These are phyloP conservation scores for Ceratobasidium theobromae DNA, from an alignment of 1,284 basidiomycete species.

Conservation along the genomic window DNA sequence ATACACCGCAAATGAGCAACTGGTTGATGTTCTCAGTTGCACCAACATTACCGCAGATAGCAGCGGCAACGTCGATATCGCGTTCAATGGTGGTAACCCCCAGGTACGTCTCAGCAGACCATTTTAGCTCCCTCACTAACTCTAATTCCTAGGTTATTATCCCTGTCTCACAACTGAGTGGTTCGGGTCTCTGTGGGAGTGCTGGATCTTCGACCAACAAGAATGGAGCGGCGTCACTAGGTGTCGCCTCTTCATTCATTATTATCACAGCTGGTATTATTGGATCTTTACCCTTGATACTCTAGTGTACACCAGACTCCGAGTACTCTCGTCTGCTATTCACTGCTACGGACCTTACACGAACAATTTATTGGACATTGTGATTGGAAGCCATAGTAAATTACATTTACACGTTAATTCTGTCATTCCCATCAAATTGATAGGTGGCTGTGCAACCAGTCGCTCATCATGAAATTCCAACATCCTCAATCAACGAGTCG, in stretches of 20 bases:
- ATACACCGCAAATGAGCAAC: slow-evolving; percentile 51
- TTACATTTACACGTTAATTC: not conserved
- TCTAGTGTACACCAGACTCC: not conserved
- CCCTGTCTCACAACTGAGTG: slow-evolving; percentile 31
- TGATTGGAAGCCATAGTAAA: not conserved
- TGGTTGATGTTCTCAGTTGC: slow-evolving; percentile 66
- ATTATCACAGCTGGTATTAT: not conserved
- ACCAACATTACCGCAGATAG: slow-evolving; percentile 49
- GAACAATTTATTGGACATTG: not conserved
- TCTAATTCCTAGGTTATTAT: slow-evolving; percentile 28
- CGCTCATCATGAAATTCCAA: not conserved
- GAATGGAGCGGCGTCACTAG: slow-evolving; percentile 1
- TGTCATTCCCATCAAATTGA: not conserved
- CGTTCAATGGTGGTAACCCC: slow-evolving; percentile 47
- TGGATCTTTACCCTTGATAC: slow-evolving; percentile 3
- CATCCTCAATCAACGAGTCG: not conserved
- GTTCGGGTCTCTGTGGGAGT: slow-evolving; percentile 33
- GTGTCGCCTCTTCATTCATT: not conserved
- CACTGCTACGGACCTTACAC: not conserved
- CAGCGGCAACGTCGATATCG: slow-evolving; percentile 49
- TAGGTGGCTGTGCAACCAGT: not conserved
- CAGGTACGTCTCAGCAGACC: slow-evolving; percentile 43
- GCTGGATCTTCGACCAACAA: slow-evolving; percentile 2
- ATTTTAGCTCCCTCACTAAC: not conserved
- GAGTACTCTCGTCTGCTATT: not conserved